Conservation (phyloP, 2,329 filamentous ascomycete genomes). For the Hawksworthiomyces lignivorus region DNA sequence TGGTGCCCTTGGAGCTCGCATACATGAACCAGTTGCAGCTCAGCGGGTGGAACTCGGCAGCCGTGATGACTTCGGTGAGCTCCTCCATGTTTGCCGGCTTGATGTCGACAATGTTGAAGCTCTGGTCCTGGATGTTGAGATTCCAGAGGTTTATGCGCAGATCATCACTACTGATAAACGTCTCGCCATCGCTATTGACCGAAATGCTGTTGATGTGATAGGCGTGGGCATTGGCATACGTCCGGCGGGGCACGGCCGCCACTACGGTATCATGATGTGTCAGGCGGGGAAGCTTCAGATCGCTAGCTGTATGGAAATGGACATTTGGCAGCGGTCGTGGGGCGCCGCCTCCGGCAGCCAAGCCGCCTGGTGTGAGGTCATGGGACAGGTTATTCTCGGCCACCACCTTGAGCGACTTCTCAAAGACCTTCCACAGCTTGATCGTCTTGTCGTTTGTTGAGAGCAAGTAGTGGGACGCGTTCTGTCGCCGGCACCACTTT, state of each 20-base stretch:
- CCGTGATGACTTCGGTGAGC: conserved; percentile 96
- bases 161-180: conserved; percentile 98
- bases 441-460: conserved; percentile 99
- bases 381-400: conserved; percentile 97
- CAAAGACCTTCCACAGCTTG: conserved; percentile 99
- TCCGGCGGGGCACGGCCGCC: conserved; percentile 88
- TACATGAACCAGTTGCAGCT: conserved; percentile 99
- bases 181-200: conserved; percentile 99
- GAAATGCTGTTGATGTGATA: conserved; percentile 99
- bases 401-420: conserved; percentile 98
- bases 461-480: conserved; percentile 94
- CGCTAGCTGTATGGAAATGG: conserved; percentile 70
- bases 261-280: conserved; percentile 98
- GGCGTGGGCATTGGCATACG: conserved; percentile 95
- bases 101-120: conserved; percentile 99
- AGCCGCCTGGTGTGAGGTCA: conserved; percentile 73
- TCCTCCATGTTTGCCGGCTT: conserved; percentile 99
- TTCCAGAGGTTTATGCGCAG: conserved; percentile 98
- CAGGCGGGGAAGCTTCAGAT: conserved; percentile 88
- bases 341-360: conserved; percentile 68
- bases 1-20: conserved; percentile 96
- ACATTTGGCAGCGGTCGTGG: conserved; percentile 63
- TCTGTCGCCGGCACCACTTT: conserved; percentile 98
- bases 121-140: conserved; percentile 97
- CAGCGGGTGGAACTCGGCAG: conserved; percentile 90